These are phyloP conservation scores for Ceratobasidium sp. DNA, from an alignment of 1,284 basidiomycete species.

Conservation along the genomic window DNA sequence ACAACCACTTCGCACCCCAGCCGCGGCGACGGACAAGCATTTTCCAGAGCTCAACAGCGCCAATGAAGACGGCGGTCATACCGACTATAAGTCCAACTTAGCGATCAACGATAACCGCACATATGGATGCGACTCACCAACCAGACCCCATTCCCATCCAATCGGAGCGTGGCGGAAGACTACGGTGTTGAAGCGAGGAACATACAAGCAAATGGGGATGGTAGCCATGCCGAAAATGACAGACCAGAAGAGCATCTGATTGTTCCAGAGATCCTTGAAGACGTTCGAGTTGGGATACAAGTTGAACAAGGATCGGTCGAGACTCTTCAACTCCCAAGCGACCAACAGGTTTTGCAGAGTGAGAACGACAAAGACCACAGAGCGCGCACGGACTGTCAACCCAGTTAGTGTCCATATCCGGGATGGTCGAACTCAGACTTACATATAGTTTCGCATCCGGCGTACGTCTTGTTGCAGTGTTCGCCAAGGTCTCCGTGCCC, in stretches of 20 bases:
- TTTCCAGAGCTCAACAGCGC: constrained; percentile 35
- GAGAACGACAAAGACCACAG: constrained; percentile 60
- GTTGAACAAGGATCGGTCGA: constrained; percentile 13
- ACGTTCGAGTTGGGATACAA: constrained; percentile 50
- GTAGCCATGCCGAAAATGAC: constrained; percentile 57
- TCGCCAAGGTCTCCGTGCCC: constrained; percentile 57
- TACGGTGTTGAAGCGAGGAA: constrained; percentile 47
- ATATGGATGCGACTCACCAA: constrained; percentile 37
- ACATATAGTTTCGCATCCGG: constrained; percentile 56
- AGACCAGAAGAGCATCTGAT: constrained; percentile 62
- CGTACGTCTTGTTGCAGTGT: constrained; percentile 58
- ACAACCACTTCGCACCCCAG: constrained; percentile 30
- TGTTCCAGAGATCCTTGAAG: constrained; percentile 58
- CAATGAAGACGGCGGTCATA: constrained; percentile 30
- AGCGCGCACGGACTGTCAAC: constrained; percentile 54
- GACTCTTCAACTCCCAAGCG: constrained; percentile 53
- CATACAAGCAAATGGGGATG: constrained; percentile 60
- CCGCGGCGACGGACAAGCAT: constrained; percentile 34
- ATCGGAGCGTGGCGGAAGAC: constrained; percentile 56
- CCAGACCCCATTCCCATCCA: constrained; percentile 56
- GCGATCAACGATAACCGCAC: too few species aligned
- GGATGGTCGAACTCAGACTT: neutral
- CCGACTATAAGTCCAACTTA: constrained; percentile 8
- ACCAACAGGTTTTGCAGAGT: constrained; percentile 58
- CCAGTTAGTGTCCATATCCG: neutral